These are phyloP conservation scores for Vicia villosa DNA, from an alignment of 306 rosid genomes.

Conservation along the genomic window DNA sequence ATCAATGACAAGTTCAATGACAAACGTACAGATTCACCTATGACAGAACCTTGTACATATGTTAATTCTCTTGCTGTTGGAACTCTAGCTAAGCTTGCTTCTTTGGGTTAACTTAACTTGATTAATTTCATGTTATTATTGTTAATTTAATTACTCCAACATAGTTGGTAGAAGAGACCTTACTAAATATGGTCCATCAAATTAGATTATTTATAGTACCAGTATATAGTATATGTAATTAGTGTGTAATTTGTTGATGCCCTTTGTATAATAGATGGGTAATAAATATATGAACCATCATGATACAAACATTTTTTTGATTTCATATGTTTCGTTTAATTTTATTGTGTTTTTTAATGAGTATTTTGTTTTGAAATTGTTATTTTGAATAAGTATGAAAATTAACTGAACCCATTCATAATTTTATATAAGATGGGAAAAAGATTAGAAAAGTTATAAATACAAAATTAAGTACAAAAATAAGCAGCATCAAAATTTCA, in stretches of 20 bases:
- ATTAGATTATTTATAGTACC: background rate
- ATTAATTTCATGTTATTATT: background rate
- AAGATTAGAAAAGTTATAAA: no score
- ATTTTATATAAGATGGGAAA: no score
- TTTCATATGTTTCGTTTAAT: background rate
- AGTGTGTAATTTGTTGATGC: no score
- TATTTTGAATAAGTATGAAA: background rate
- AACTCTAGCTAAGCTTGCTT: slow-evolving; percentile 71
- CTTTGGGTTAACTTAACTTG: slow-evolving; percentile 6
- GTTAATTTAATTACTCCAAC: background rate
- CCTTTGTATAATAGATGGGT: background rate
- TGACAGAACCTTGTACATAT: slow-evolving; percentile 88
- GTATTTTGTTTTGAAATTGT: no score
- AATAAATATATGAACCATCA: background rate
- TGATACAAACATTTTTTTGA: background rate
- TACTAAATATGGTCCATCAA: no score
- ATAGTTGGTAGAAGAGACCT: no score
- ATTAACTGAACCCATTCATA: background rate
- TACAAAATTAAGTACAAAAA: no score
- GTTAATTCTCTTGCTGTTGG: slow-evolving; percentile 79
- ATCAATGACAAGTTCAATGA: slow-evolving; percentile 60
- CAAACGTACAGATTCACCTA: slow-evolving; percentile 63
- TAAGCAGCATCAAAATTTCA: no score
- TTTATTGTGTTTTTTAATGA: no score
- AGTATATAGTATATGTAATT: no score